Percentiles rank a stretch among this genome's conserved stretches.
phyloP scores from a whole-genome alignment of 495 filamentous ascomycete genomes.

The Diplogelasinospora grovesii region DNA sequence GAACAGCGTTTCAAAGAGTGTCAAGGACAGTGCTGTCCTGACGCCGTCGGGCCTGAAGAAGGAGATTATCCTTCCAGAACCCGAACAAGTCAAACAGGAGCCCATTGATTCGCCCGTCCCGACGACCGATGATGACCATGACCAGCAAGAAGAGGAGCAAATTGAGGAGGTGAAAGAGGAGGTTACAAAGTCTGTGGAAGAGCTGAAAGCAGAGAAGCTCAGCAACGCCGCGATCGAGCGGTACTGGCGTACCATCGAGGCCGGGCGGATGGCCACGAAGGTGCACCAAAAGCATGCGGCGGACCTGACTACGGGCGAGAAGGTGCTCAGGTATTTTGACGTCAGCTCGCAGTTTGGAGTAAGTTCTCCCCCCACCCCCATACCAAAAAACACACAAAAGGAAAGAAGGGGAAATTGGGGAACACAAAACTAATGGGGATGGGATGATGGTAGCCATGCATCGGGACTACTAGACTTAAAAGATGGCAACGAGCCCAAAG shows the following conservation, averaged over 20 bases:
- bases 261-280: slow-evolving; percentile 36
- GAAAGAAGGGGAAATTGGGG: too few relatives aligned
- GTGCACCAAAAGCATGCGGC: slow-evolving; percentile 60
- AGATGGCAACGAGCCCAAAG: slow-evolving; percentile 82
- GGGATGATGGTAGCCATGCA: slow-evolving; percentile 79
- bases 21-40: slow-evolving; percentile 36
- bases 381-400: too few relatives aligned
- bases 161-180: slow-evolving; percentile 8
- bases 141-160: slow-evolving; percentile 3
- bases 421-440: too few relatives aligned
- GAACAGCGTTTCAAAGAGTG: slow-evolving; percentile 46
- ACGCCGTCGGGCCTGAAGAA: slow-evolving; percentile 19
- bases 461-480: slow-evolving; percentile 73
- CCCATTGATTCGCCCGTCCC: background rate
- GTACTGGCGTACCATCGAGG: slow-evolving; percentile 69
- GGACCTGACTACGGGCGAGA: slow-evolving; percentile 66
- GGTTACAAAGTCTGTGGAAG: slow-evolving; percentile 39
- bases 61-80: slow-evolving; percentile 23
- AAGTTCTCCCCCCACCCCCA: slow-evolving; percentile 33
- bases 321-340: slow-evolving; percentile 83
- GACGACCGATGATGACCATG: slow-evolving; percentile 18
- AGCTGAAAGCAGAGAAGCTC: slow-evolving; percentile 52
- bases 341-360: slow-evolving; percentile 84
- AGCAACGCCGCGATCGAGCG: slow-evolving; percentile 55
- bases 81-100: too few relatives aligned